phyloP scores from a whole-genome alignment of 768 basidiomycete genomes.

The Hortiboletus flavorubellus region DNA sequence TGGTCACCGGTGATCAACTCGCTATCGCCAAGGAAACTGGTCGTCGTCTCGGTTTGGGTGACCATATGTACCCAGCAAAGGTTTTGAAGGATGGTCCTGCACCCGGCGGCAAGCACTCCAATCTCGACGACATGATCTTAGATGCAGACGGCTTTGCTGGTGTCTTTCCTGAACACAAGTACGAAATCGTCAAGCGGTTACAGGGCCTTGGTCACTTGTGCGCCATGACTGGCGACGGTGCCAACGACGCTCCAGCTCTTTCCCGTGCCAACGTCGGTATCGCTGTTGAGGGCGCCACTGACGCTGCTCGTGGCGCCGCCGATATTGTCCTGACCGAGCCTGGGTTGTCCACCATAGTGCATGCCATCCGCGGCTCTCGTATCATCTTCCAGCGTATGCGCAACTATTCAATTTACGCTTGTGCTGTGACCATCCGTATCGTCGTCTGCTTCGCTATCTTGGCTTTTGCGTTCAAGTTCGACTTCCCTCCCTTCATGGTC shows the following conservation, averaged over 20 bases:
- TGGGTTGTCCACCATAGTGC: constrained; percentile 98
- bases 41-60: constrained; percentile 94
- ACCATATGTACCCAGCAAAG: constrained; percentile 99
- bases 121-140: constrained; percentile 97
- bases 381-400: constrained; percentile 99
- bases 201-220: constrained; percentile 94
- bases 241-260: constrained; percentile 96
- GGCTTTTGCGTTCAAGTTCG: constrained; percentile 93
- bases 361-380: constrained; percentile 97
- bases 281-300: constrained; percentile 98
- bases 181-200: constrained; percentile 98
- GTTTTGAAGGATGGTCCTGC: constrained; percentile 97
- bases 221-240: constrained; percentile 99
- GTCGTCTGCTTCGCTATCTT: constrained; percentile 96
- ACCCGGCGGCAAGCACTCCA: constrained; percentile 77
- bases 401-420: constrained; percentile 97
- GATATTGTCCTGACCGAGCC: constrained; percentile 98
- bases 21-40: constrained; percentile 99
- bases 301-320: constrained; percentile 97
- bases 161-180: constrained; percentile 99
- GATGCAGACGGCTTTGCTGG: constrained; percentile 99
- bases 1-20: constrained; percentile 99
- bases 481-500: constrained; percentile 99
- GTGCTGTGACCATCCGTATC: constrained; percentile 97
- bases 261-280: constrained; percentile 99